A percentile compares a stretch with the other conserved stretches of the same genome.
Conservation (phyloP, 2,329 filamentous ascomycete species). For the Trichoderma sp. region DNA sequence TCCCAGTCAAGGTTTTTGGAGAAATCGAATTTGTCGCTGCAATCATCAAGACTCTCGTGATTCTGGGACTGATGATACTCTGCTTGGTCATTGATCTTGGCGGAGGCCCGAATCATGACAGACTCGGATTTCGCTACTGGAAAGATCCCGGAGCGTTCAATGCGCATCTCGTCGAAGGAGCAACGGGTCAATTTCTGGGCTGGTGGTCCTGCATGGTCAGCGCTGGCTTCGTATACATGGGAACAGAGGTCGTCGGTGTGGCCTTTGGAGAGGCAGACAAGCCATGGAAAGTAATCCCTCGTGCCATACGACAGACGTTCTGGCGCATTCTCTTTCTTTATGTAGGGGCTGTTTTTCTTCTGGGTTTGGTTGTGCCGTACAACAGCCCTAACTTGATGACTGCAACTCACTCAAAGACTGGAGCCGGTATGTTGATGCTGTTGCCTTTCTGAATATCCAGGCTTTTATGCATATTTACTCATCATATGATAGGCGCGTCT, state of each 20-base stretch:
- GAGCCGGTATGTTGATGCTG: background rate
- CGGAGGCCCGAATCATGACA: background rate
- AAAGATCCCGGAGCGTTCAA: background rate
- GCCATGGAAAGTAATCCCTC: background rate
- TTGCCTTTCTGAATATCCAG: background rate
- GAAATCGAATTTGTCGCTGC: background rate
- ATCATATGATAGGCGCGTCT: no score
- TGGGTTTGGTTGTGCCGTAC: background rate
- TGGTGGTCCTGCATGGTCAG: background rate
- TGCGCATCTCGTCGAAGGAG: background rate
- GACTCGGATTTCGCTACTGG: background rate
- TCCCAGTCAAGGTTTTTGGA: background rate
- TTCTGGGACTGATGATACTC: background rate
- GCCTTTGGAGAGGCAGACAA: background rate
- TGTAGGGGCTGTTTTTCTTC: background rate
- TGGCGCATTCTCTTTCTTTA: background rate
- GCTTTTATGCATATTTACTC: background rate
- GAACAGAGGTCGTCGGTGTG: background rate
- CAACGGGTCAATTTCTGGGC: background rate
- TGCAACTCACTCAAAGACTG: background rate
- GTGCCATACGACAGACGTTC: background rate
- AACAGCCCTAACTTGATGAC: background rate
- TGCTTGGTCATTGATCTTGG: background rate
- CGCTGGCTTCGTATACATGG: background rate
- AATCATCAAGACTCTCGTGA: background rate